Percentiles rank a stretch among this genome's conserved stretches.
Evolutionary conservation across 164 flowering plant genomes (phyloP).

Genomic region (Cinnamomum chago): DNA sequence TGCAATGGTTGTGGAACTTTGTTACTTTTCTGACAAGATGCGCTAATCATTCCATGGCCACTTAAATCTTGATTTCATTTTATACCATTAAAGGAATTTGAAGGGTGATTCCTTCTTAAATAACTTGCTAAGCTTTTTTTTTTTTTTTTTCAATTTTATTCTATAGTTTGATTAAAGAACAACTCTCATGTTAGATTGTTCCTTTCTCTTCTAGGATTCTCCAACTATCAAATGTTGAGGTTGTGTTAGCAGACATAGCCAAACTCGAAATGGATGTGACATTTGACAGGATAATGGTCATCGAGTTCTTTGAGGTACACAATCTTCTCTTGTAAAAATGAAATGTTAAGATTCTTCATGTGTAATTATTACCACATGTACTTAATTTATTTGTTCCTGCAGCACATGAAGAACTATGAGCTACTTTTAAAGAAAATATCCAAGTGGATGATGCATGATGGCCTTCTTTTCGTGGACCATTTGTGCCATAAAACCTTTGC

Average conservation of each 20-base stretch:
- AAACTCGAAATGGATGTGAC: conserved; percentile 4
- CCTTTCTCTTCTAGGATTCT: neutral
- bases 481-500: conserved; percentile 18
- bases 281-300: conserved; percentile 5
- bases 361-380: neutral
- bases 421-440: conserved; percentile 19
- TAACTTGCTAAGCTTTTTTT: too few species aligned
- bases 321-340: neutral
- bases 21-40: too few species aligned
- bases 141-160: too few species aligned
- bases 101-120: too few species aligned
- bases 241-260: conserved; percentile 12
- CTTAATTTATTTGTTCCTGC: neutral
- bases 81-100: too few species aligned
- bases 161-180: neutral
- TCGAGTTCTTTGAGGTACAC: conserved; percentile 13
- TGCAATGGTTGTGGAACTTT: too few species aligned
- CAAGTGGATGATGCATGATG: conserved; percentile 19
- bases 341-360: neutral
- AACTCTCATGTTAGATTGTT: neutral
- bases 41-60: too few species aligned
- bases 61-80: too few species aligned
- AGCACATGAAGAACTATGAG: conserved; percentile 25
- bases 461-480: conserved; percentile 23
- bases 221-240: conserved; percentile 13